Base-by-base conservation (phyloP, 441 rosid genomes). In the Gossypium aridum region DNA sequence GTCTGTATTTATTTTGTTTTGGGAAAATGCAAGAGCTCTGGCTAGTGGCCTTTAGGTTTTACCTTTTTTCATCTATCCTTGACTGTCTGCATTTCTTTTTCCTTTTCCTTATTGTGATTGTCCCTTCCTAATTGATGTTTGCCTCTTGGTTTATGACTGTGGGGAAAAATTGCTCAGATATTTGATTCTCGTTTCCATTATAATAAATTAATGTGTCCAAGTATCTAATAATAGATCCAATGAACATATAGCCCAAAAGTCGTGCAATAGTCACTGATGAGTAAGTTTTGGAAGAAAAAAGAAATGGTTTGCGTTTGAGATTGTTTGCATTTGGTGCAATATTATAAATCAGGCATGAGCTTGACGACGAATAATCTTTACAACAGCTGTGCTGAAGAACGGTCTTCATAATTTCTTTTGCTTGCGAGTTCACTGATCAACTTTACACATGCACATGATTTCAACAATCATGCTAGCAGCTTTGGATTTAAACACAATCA, bases 111-210 rank as follows among this genome's bases (percentile, higher is more conserved):
- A 0, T 20, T 1, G 28, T 43, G 9, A 7, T 47, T 47, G 43
- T 25, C 22, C 37, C 39, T 28, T 14, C 62, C 65, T 31, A 13
- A 12, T 47, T 47, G 37, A 49, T 53, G n/a, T 9, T 53, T 70
- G 62, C 62, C 62, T 12, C 51, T 19, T 70, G 3, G 63, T 70
- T 70, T 70, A 17, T 54, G 73, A 31, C 45, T n/a, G 45, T n/a
- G 43, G 3, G 19, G 19, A 31, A 31, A 31, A 31, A n/a, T 28
- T 62, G 20, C 5, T 61, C 19, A 28, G 45, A 62, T 31, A 62
- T 7, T 62, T 62, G 22, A 62, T 31, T 62, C 22, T 28, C 37
- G 45, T 62, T 28, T 62, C 16, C 66, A 31, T 7, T 62, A 31
- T 62, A n/a, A 62, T 28, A 28, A 61, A 20, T 22, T 57, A 57